Evolutionary conservation across 208 protist species (phyloP), one percentile per base, ranked within the genome.

Genomic region (Leptomonas seymouri): DNA sequence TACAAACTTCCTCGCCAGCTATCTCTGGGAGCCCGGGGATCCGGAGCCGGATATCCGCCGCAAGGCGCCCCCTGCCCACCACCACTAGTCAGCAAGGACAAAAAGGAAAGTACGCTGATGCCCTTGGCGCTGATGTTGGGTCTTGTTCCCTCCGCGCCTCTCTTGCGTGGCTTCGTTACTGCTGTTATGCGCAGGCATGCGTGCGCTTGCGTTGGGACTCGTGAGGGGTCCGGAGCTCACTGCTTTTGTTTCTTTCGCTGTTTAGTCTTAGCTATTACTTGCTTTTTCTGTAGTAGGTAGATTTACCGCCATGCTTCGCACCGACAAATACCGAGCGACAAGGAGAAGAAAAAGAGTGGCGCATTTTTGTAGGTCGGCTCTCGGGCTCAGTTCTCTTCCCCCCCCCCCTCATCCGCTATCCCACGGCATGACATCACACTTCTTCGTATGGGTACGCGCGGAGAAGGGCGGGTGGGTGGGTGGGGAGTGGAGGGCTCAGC

Each of bases 1-100:
- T 25, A 89, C 89, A 16, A 97, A 97, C 77, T 97, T 90, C 64
- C 58, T 97, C 23, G 89, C 89, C 30, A 94, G 89, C 76, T 97
- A 97, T 58, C 78, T 97, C 36, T 97, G 91, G 91, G 71, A 91
- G 79, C 91, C 89, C 0, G 86, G 88, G 12, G 91, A 97, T 63
- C 89, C 91, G 66, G 77, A 94, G 72, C 91, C 91, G 21, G 91
- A 97, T 63, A 85, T 94, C 60, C 89, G 89, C 67, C 91, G 91
- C 65, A 87, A 86, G 75, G 82, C 87, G 56, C 71, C 82, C 12
- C 89, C 89, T 0, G 58, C 70, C 27, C 84, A 93, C 56, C 73
- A 73, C 21, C 56, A 72, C 39, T 34, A 16, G 31, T 46, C 8
- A n/a, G 36, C 21, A 28, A 34, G 57, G 8, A 41, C 34, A 46